Percentiles rank a stretch among this genome's conserved stretches.
phyloP scores from a whole-genome alignment of 2,329 filamentous ascomycete species.

The Monilinia fructigena region DNA sequence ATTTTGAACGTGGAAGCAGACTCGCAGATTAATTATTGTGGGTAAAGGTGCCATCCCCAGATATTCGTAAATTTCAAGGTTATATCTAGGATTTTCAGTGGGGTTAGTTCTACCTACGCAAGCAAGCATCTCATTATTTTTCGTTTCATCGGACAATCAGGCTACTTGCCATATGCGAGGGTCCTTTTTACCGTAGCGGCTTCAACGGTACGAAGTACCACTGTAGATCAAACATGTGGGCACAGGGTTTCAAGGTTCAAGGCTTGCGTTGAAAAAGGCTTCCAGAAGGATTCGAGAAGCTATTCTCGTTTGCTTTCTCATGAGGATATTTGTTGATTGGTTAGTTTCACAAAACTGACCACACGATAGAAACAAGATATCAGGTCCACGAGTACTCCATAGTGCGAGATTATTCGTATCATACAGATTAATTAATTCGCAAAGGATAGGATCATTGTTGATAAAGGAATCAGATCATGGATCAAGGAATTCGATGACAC shows the following conservation, averaged over 20 bases:
- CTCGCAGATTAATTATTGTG: background rate
- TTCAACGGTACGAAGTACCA: conserved; percentile 2
- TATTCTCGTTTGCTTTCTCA: background rate
- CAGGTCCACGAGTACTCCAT: background rate
- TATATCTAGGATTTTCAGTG: background rate
- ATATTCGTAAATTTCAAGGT: conserved; percentile 3
- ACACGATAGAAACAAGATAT: background rate
- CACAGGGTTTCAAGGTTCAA: conserved; percentile 13
- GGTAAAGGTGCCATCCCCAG: conserved; percentile 10
- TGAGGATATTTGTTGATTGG: background rate
- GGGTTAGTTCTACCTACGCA: background rate
- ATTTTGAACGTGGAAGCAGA: background rate
- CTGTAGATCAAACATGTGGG: conserved; percentile 21
- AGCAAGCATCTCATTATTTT: background rate
- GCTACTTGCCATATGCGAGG: background rate
- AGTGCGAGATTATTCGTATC: conserved; percentile 2
- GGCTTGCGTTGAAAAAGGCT: conserved; percentile 8
- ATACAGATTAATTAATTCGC: conserved; percentile 1
- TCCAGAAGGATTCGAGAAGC: conserved; percentile 17
- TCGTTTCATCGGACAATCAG: too few relatives aligned
- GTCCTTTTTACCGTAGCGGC: conserved; percentile 2
- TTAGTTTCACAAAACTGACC: background rate
- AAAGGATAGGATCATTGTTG: background rate
- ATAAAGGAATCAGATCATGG: conserved; percentile 1
- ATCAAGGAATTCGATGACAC: conserved; percentile 10